Percentiles rank a stretch among this genome's conserved stretches.
Conservation (phyloP, 768 basidiomycete species). For the Boletus rex-veris region DNA sequence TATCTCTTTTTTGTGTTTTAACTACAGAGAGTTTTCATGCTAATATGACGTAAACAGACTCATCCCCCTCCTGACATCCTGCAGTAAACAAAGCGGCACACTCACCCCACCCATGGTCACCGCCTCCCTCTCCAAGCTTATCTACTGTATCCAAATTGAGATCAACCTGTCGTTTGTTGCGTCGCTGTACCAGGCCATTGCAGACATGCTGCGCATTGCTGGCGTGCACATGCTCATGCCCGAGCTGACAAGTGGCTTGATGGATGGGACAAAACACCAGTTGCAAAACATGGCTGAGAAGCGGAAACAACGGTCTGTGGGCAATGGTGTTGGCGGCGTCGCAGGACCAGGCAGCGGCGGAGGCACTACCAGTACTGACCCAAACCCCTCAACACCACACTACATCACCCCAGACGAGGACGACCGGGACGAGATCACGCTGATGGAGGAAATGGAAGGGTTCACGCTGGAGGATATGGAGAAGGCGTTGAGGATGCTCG, state of each 20-base stretch:
- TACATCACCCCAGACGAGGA: slow-evolving; percentile 30
- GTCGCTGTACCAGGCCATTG: slow-evolving; percentile 69
- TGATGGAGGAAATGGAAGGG: slow-evolving; percentile 81
- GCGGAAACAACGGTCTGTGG: slow-evolving; percentile 50
- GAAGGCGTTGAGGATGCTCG: slow-evolving; percentile 55
- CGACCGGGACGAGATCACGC: slow-evolving; percentile 64
- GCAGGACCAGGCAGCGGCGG: background rate
- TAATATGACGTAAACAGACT: slow-evolving; percentile 41
- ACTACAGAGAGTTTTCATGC: too few species aligned
- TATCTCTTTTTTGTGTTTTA: too few species aligned
- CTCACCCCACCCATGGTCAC: slow-evolving; percentile 66
- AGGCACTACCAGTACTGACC: background rate
- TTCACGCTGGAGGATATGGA: slow-evolving; percentile 79
- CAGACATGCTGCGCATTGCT: slow-evolving; percentile 56
- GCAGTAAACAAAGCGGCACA: slow-evolving; percentile 62
- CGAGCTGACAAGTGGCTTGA: slow-evolving; percentile 50
- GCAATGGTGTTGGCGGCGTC: slow-evolving; percentile 2
- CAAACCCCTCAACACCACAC: too few species aligned
- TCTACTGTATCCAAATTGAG: slow-evolving; percentile 60
- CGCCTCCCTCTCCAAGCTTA: slow-evolving; percentile 63
- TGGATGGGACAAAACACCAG: slow-evolving; percentile 71
- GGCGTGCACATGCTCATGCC: slow-evolving; percentile 52
- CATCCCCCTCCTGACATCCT: slow-evolving; percentile 64
- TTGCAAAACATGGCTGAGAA: slow-evolving; percentile 65
- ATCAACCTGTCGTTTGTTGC: slow-evolving; percentile 73